Evolutionary conservation across 202 grass and related monocot genomes (phyloP).

Genomic region (Hordeum pubiflorum): DNA sequence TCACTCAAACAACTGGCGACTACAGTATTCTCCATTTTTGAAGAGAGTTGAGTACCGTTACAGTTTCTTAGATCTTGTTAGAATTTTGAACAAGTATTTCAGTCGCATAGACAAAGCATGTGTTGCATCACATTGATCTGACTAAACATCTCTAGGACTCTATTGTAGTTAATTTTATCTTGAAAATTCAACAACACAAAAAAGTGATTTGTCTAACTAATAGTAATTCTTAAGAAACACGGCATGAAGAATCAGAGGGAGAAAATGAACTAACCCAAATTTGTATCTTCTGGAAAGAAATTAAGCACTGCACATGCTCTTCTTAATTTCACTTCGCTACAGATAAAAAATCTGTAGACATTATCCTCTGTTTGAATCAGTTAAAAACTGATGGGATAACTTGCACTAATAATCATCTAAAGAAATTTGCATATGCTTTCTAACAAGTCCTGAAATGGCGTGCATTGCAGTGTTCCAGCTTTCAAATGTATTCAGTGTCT

Average conservation of each 20-base stretch:
- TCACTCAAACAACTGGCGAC: conserved; percentile 28
- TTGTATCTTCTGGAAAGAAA: not conserved
- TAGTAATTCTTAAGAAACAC: not conserved
- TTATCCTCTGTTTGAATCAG: not conserved
- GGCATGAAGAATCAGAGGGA: not conserved
- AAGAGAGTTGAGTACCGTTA: conserved; percentile 18
- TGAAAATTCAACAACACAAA: not conserved
- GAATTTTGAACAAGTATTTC: not conserved
- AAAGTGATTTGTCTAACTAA: not conserved
- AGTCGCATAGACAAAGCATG: not conserved
- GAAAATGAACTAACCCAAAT: not conserved
- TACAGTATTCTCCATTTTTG: conserved; percentile 2
- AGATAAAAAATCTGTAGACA: not conserved
- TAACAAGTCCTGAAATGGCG: not conserved
- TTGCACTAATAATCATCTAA: not conserved
- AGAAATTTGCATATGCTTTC: not conserved
- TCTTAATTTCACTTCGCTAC: not conserved
- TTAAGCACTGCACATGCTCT: too few species aligned
- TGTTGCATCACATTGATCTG: not conserved
- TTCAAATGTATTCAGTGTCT: not conserved
- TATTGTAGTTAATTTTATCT: not conserved
- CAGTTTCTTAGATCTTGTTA: not conserved
- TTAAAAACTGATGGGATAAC: not conserved
- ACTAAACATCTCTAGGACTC: not conserved
- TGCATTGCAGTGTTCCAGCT: not conserved